phyloP scores from a whole-genome alignment of 2,329 filamentous ascomycete genomes.

The Shiraia sp. region DNA sequence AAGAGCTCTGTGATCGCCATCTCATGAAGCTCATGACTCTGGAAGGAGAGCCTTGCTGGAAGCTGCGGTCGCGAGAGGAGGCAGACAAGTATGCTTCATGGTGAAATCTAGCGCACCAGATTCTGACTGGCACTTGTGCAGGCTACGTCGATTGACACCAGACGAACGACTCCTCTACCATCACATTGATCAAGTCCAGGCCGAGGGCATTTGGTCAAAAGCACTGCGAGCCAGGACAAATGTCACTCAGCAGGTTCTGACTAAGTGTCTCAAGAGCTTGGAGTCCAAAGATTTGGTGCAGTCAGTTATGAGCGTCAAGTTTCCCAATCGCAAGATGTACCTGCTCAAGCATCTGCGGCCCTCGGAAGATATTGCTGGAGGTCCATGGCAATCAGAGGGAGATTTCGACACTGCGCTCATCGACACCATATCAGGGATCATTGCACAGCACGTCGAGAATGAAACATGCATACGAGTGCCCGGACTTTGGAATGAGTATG shows the following conservation, averaged over 20 bases:
- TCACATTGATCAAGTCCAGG: slow-evolving; percentile 82
- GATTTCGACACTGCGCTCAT: slow-evolving; percentile 90
- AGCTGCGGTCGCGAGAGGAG: slow-evolving; percentile 38
- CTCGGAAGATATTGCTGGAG: slow-evolving; percentile 87
- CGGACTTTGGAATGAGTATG: slow-evolving; percentile 47
- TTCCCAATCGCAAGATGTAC: slow-evolving; percentile 92
- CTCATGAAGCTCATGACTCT: slow-evolving; percentile 45
- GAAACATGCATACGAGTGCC: slow-evolving; percentile 69
- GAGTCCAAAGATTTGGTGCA: slow-evolving; percentile 82
- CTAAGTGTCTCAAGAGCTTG: slow-evolving; percentile 80
- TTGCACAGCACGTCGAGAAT: slow-evolving; percentile 73
- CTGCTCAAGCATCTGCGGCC: slow-evolving; percentile 85
- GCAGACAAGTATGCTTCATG: slow-evolving; percentile 40
- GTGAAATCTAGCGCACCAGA: background rate
- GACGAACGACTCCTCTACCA: slow-evolving; percentile 87
- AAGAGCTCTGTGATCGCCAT: slow-evolving; percentile 39
- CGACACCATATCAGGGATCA: slow-evolving; percentile 70
- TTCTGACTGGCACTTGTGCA: slow-evolving; percentile 17
- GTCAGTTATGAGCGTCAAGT: slow-evolving; percentile 88
- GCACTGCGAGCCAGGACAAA: slow-evolving; percentile 78
- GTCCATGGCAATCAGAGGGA: slow-evolving; percentile 91
- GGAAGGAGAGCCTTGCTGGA: slow-evolving; percentile 44
- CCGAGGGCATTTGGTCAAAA: slow-evolving; percentile 89
- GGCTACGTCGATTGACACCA: slow-evolving; percentile 54
- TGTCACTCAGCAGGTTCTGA: slow-evolving; percentile 81